Conservation (phyloP, 352 stramenopile species). For the Phytopythium aichiense region DNA sequence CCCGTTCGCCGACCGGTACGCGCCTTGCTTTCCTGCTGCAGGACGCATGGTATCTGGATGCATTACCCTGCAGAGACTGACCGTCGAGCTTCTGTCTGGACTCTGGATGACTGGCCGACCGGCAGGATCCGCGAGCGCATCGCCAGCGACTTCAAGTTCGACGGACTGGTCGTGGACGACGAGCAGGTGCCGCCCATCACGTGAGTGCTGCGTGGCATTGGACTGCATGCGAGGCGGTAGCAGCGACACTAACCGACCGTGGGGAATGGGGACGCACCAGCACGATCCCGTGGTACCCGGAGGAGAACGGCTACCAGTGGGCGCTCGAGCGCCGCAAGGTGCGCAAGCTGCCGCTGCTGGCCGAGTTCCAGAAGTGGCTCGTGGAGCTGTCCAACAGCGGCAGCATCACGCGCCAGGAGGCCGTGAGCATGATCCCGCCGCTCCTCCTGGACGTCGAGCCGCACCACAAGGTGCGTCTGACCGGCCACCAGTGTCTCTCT, state of each 20-base stretch:
- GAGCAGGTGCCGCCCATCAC: conserved; percentile 79
- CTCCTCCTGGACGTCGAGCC: conserved; percentile 94
- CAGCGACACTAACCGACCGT: neutral
- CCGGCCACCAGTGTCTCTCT: no score
- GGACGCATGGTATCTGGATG: neutral
- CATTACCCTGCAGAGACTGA: neutral
- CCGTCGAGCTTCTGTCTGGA: conserved; percentile 3
- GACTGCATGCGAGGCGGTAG: neutral
- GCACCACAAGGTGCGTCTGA: conserved; percentile 73
- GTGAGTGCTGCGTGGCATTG: neutral
- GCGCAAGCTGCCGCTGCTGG: conserved; percentile 89
- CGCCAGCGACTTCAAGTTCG: conserved; percentile 81
- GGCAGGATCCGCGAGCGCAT: conserved; percentile 83
- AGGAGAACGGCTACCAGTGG: conserved; percentile 88
- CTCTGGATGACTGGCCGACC: neutral
- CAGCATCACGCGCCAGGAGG: conserved; percentile 97
- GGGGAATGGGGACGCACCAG: conserved; percentile 11
- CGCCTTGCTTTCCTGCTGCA: neutral
- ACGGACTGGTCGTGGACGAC: conserved; percentile 73
- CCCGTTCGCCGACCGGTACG: conserved; percentile 71
- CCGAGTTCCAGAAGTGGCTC: conserved; percentile 96
- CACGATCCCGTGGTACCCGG: conserved; percentile 88
- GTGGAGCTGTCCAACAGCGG: conserved; percentile 92
- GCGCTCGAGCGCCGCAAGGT: conserved; percentile 87
- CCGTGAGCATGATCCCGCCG: conserved; percentile 98